Evolutionary conservation across 768 basidiomycete species (phyloP).

Genomic region (Candolleomyces efflorescens): DNA sequence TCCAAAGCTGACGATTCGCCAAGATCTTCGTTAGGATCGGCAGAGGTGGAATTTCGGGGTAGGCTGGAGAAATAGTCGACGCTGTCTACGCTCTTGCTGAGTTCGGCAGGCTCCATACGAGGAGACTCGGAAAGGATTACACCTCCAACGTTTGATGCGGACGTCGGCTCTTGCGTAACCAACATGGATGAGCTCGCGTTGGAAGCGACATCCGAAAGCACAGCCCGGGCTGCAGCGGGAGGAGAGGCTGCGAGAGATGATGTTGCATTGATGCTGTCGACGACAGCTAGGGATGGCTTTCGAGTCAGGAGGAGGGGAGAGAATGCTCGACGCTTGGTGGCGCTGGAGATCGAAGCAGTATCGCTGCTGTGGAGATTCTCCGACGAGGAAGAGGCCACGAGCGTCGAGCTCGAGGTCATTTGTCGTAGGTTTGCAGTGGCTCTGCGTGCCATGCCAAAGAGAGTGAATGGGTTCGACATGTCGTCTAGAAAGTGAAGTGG

Average conservation of each 20-base stretch:
- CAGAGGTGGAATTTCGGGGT: too few relatives aligned
- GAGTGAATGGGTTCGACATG: background rate
- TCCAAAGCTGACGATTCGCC: background rate
- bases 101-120: background rate
- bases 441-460: conserved; percentile 1
- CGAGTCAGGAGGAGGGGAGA: background rate
- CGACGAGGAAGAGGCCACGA: background rate
- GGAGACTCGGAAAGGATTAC: background rate
- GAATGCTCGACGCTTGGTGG: background rate
- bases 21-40: too few relatives aligned
- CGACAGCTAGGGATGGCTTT: background rate
- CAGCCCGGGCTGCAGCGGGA: background rate
- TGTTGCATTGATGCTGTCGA: background rate
- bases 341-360: background rate
- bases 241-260: background rate
- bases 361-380: conserved; percentile 1
- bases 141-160: background rate
- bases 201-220: conserved; percentile 1
- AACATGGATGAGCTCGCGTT: conserved; percentile 1
- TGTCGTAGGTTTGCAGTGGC: conserved; percentile 1
- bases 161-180: background rate
- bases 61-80: background rate
- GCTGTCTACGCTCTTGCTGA: background rate
- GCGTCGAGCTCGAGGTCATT: background rate
- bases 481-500: background rate